These are phyloP conservation scores for Neocucurbitaria cava DNA, from an alignment of 2,329 filamentous ascomycete genomes.

Conservation along the genomic window DNA sequence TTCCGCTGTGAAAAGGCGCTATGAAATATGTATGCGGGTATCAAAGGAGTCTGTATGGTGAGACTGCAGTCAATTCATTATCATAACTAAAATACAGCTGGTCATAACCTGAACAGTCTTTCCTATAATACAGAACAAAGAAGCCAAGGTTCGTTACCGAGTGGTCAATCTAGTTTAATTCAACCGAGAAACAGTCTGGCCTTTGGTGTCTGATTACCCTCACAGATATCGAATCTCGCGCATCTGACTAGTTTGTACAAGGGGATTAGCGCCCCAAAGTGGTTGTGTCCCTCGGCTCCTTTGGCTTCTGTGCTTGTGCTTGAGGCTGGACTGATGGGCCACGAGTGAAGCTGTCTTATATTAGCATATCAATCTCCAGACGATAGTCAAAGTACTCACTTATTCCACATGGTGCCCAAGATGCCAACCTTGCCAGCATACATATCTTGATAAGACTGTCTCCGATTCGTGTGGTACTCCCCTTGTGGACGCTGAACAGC, in stretches of 20 bases:
- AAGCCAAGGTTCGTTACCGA: too few relatives aligned
- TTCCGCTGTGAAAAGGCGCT: background rate
- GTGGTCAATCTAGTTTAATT: background rate
- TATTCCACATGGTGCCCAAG: slow-evolving; percentile 45
- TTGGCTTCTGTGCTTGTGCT: slow-evolving; percentile 11
- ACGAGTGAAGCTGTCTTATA: slow-evolving; percentile 38
- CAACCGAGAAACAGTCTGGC: background rate
- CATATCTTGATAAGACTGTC: slow-evolving; percentile 42
- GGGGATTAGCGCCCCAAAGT: slow-evolving; percentile 33
- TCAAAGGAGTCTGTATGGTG: too few relatives aligned
- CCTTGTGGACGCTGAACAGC: slow-evolving; percentile 44
- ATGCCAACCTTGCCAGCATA: slow-evolving; percentile 44
- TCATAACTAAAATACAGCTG: background rate
- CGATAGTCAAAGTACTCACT: slow-evolving; percentile 17
- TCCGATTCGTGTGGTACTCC: slow-evolving; percentile 31
- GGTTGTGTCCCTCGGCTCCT: slow-evolving; percentile 32
- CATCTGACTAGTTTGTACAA: background rate
- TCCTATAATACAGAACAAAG: too few relatives aligned
- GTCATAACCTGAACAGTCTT: too few relatives aligned
- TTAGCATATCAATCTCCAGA: slow-evolving; percentile 9
- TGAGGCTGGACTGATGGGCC: slow-evolving; percentile 20
- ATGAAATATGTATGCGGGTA: too few relatives aligned
- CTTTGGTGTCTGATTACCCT: background rate
- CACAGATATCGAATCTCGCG: background rate
- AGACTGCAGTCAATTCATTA: background rate